Conservation (phyloP, 164 flowering plant species). For the Vitis cinerea region DNA sequence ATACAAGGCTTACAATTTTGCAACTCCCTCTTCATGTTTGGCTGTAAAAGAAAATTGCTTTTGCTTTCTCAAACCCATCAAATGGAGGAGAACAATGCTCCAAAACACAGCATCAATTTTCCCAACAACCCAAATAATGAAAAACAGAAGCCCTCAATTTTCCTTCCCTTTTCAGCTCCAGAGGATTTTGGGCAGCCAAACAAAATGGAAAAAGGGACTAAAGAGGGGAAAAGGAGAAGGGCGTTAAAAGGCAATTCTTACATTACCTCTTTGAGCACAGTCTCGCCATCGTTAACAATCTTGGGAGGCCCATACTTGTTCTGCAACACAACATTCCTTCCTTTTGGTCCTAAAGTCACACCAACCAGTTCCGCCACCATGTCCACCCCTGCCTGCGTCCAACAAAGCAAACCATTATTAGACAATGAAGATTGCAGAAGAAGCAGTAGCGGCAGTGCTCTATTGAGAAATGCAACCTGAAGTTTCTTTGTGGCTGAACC, state of each 20-base stretch:
- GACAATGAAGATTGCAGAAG: too few species aligned
- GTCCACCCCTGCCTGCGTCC: constrained; percentile 76
- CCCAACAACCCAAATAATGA: too few species aligned
- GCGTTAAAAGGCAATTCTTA: neutral
- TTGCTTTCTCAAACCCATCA: too few species aligned
- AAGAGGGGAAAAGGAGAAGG: neutral
- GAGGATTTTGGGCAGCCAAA: neutral
- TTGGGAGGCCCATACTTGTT: constrained; percentile 94
- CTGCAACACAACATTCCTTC: constrained; percentile 89
- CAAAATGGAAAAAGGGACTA: neutral
- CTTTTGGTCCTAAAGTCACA: constrained; percentile 89
- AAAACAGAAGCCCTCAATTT: too few species aligned
- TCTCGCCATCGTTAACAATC: constrained; percentile 91
- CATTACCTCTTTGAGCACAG: constrained; percentile 82
- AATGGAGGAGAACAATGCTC: too few species aligned
- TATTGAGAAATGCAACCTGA: constrained; percentile 38
- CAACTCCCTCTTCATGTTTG: too few species aligned
- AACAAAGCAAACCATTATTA: neutral
- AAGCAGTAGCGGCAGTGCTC: too few species aligned
- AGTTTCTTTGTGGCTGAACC: constrained; percentile 76
- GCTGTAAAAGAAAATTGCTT: too few species aligned
- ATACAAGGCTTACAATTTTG: too few species aligned
- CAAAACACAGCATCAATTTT: too few species aligned
- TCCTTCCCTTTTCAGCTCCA: too few species aligned
- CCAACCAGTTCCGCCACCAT: constrained; percentile 80